Base-by-base conservation (phyloP, 1,139 yeast genomes). In the Saccharomyces hybrid region DNA sequence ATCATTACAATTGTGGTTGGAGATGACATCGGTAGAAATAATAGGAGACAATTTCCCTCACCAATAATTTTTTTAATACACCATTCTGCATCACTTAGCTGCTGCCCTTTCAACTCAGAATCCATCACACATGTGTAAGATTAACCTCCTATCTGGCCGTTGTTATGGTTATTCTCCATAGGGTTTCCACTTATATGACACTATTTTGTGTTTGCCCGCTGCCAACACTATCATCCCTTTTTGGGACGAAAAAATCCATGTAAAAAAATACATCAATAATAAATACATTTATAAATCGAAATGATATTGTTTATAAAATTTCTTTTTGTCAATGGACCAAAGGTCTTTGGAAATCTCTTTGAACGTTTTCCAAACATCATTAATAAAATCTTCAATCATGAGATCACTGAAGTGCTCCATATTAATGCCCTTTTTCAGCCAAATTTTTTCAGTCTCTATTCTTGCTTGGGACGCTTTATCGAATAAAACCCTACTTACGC, bases 381-480 rank as follows among this genome's bases (percentile, higher is more conserved):
- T 55, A 51, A 34, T 59, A 54, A 11, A 63, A 49, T n/a, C 54
- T 49, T 11, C 62, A 38, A 38, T 38, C 44, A 38, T 38, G 23
- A 38, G 64, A 27, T 57, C 58, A 5, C 63, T 52, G 13, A 61
- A 53, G 2, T 58, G 50, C 14, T 56, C 55, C 9, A 56, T 47
- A 30, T 58, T 58, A 2, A 55, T 26, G n/a, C 56, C 54, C 9
- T 56, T 50, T 14, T 50, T 47, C 8, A 53, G 49, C 56, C 61
- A 59, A 3, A 41, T 46, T 11, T 48, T 50, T 41, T 63, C 66
- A 2, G 59, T 54, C 47, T 53, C 52, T 13, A 54, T 53, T 50
- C 68, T 55, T 11, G 62, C 57, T 20, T 56, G 55, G 11, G 58
- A 48, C 11, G 61, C 66, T 48, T 58, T 59, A n/a, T 58, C 54